Conservation (phyloP, 2,329 filamentous ascomycete species). For the Tolypocladium pustulatum region DNA sequence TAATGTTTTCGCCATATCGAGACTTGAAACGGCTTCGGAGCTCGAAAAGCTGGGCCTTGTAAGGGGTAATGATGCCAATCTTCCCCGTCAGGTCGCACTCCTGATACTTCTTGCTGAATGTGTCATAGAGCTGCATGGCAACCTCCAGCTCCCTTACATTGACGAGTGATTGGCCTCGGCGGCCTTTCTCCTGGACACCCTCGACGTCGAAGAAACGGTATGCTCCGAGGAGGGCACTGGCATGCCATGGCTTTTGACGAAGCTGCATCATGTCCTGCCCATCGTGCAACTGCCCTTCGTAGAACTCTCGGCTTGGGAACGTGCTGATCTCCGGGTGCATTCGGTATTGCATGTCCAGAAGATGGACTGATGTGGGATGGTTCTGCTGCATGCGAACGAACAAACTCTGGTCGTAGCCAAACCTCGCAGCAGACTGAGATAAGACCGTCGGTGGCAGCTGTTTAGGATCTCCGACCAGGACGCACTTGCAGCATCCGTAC, state of each 20-base stretch:
- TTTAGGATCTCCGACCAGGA: conserved; percentile 95
- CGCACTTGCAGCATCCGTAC: conserved; percentile 93
- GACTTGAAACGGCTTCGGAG: conserved; percentile 65
- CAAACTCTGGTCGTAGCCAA: conserved; percentile 94
- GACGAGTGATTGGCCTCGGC: conserved; percentile 78
- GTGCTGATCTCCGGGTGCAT: conserved; percentile 96
- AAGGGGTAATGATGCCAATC: conserved; percentile 94
- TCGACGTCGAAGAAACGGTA: conserved; percentile 97
- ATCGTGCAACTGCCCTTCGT: conserved; percentile 78
- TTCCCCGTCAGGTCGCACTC: conserved; percentile 65
- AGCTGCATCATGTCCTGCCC: conserved; percentile 72
- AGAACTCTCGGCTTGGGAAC: conserved; percentile 88
- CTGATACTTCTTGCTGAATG: conserved; percentile 63
- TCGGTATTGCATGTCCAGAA: conserved; percentile 96
- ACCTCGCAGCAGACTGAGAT: conserved; percentile 82
- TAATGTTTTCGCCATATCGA: conserved; percentile 64
- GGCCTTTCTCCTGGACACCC: conserved; percentile 73
- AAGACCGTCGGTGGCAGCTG: conserved; percentile 93
- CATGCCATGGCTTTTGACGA: conserved; percentile 76
- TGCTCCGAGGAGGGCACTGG: conserved; percentile 68
- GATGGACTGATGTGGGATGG: conserved; percentile 75
- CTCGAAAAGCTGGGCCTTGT: conserved; percentile 83
- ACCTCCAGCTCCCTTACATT: conserved; percentile 82
- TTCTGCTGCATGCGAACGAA: conserved; percentile 98
- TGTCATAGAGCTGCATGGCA: conserved; percentile 73